Evolutionary conservation across 139 green algal species (phyloP).

Genomic region (Chlamydomonas eustigma): DNA sequence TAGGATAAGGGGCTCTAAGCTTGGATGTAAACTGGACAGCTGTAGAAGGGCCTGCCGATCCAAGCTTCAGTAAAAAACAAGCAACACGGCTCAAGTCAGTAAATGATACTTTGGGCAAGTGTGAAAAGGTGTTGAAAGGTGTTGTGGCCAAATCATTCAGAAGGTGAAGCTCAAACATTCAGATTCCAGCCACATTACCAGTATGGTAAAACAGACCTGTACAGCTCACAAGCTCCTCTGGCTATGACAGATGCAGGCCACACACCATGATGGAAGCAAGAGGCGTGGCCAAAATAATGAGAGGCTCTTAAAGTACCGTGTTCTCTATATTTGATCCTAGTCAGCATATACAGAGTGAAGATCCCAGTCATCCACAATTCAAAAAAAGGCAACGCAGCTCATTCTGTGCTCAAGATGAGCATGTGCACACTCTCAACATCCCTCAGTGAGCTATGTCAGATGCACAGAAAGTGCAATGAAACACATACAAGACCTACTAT

Average conservation of each 20-base stretch:
- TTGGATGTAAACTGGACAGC: background rate
- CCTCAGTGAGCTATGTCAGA: too few relatives aligned
- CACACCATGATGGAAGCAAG: background rate
- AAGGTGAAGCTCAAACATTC: background rate
- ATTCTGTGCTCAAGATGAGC: background rate
- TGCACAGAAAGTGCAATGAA: too few relatives aligned
- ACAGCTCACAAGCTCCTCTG: constrained; percentile 9
- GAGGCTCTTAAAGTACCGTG: background rate
- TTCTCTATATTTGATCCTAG: background rate
- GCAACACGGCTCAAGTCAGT: too few relatives aligned
- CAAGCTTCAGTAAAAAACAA: background rate
- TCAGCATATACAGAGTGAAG: background rate
- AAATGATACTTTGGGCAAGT: too few relatives aligned
- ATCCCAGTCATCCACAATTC: background rate
- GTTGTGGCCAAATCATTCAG: background rate
- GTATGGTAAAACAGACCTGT: background rate
- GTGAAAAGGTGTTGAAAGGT: background rate
- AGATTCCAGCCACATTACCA: background rate
- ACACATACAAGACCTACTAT: too few relatives aligned
- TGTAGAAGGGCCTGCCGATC: background rate
- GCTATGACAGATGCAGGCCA: constrained; percentile 6
- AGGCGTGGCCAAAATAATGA: constrained; percentile 4
- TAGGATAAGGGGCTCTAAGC: background rate
- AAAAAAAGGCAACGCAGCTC: background rate
- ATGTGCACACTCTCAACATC: background rate